Percentiles rank a stretch among this genome's conserved stretches.
Conservation (phyloP, 768 basidiomycete species). For the Kwoniella pini region DNA sequence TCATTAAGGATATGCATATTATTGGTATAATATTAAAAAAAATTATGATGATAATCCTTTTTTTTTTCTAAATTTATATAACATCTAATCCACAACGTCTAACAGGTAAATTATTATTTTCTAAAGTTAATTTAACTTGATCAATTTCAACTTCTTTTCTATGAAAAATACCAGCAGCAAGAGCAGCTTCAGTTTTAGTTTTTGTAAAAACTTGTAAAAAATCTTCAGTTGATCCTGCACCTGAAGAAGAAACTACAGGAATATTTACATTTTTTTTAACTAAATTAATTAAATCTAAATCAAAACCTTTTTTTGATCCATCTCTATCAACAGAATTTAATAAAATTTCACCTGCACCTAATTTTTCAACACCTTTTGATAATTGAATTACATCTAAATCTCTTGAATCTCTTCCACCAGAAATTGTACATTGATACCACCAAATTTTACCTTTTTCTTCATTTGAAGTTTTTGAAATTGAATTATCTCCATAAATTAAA, state of each 20-base stretch:
- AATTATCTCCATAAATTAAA: conserved; percentile 49
- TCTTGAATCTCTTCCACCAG: conserved; percentile 81
- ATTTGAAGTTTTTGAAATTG: conserved; percentile 56
- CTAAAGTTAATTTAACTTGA: conserved; percentile 68
- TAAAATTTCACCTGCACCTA: conserved; percentile 93
- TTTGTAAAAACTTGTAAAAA: conserved; percentile 82
- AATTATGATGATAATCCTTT: too few relatives aligned
- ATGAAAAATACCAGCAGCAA: conserved; percentile 98
- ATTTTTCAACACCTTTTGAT: conserved; percentile 80
- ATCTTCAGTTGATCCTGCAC: conserved; percentile 78
- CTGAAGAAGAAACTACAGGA: conserved; percentile 92
- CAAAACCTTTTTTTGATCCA: conserved; percentile 89
- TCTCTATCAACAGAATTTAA: conserved; percentile 97
- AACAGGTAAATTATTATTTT: conserved; percentile 36
- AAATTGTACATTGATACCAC: conserved; percentile 99
- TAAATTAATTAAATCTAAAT: conserved; percentile 74
- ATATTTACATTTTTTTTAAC: conserved; percentile 76
- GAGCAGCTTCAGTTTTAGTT: conserved; percentile 81
- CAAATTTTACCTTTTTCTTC: conserved; percentile 73
- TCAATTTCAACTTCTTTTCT: conserved; percentile 78
- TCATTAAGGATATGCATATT: too few relatives aligned
- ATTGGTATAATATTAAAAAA: too few relatives aligned
- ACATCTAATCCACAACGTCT: conserved; percentile 23
- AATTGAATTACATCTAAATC: conserved; percentile 86
- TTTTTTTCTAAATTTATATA: neutral